phyloP scores from a whole-genome alignment of 495 filamentous ascomycete genomes.

The Neurospora sp. region DNA sequence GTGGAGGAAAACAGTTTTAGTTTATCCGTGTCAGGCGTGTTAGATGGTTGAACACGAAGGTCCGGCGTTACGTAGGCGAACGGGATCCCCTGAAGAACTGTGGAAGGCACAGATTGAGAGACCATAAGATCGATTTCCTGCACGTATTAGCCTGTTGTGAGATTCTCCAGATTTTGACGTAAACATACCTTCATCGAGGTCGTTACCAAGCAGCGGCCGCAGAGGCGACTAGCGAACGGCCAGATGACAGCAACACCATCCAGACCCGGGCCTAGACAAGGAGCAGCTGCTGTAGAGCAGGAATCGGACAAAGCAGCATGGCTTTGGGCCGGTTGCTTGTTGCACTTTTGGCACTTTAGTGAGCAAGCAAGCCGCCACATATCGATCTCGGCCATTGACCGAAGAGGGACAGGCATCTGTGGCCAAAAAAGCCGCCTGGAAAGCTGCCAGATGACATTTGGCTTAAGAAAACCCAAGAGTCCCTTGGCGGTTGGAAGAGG shows the following conservation, averaged over 20 bases:
- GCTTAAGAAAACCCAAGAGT: constrained; percentile 22
- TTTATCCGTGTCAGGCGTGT: constrained; percentile 35
- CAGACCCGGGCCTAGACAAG: constrained; percentile 41
- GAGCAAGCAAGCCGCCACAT: constrained; percentile 54
- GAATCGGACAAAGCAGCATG: not conserved
- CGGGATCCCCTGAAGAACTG: constrained; percentile 50
- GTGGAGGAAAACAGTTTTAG: constrained; percentile 50
- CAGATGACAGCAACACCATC: constrained; percentile 48
- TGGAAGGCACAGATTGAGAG: constrained; percentile 44
- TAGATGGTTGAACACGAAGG: constrained; percentile 44
- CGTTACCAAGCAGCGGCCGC: constrained; percentile 49
- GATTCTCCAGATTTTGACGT: not conserved
- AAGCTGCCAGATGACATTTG: constrained; percentile 50
- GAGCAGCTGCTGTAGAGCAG: constrained; percentile 15
- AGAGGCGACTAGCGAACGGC: constrained; percentile 53
- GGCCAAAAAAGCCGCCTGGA: constrained; percentile 46
- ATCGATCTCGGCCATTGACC: constrained; percentile 42
- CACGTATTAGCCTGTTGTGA: constrained; percentile 9
- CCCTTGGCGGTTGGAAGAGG: constrained; percentile 11
- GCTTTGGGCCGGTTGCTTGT: constrained; percentile 10
- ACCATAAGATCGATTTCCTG: constrained; percentile 60
- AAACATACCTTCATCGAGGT: constrained; percentile 48
- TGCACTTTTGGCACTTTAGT: constrained; percentile 46
- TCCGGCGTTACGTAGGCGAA: constrained; percentile 52
- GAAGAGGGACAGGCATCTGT: constrained; percentile 47